Percentiles rank a stretch among this genome's conserved stretches.
phyloP scores from a whole-genome alignment of 441 rosid species.

The Hypseocharis bilobata region DNA sequence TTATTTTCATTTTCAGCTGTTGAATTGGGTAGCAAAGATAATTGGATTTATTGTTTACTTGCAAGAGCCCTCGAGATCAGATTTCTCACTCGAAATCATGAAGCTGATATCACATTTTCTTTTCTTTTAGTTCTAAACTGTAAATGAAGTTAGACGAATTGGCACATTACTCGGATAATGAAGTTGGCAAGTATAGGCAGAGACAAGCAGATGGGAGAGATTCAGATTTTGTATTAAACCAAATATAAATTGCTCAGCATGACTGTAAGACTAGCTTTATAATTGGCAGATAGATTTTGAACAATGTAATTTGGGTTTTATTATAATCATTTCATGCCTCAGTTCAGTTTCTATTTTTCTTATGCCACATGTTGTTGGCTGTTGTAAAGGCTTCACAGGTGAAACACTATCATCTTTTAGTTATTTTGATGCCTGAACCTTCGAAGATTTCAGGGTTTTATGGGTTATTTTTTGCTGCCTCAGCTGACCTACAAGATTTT shows the following conservation, averaged over 20 bases:
- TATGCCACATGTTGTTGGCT: no score
- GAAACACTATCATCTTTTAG: background rate
- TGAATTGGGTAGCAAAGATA: background rate
- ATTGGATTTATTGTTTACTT: slow-evolving; percentile 8
- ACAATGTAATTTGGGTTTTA: background rate
- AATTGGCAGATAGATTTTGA: background rate
- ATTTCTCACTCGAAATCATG: slow-evolving; percentile 1
- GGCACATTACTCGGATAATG: background rate
- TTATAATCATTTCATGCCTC: background rate
- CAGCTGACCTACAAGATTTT: background rate
- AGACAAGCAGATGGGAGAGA: background rate
- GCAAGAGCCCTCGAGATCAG: background rate
- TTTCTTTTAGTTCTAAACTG: background rate
- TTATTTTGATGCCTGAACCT: no score
- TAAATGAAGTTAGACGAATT: background rate
- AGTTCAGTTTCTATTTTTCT: background rate
- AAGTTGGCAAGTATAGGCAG: background rate
- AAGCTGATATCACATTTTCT: background rate
- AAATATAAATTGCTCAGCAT: background rate
- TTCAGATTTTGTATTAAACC: background rate
- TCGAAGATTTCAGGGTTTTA: no score
- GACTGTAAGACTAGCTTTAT: background rate
- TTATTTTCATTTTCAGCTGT: background rate
- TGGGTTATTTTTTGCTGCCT: background rate
- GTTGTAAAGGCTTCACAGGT: no score